phyloP scores from a whole-genome alignment of 2,329 filamentous ascomycete species.

The Ceratocystis albifundus region DNA sequence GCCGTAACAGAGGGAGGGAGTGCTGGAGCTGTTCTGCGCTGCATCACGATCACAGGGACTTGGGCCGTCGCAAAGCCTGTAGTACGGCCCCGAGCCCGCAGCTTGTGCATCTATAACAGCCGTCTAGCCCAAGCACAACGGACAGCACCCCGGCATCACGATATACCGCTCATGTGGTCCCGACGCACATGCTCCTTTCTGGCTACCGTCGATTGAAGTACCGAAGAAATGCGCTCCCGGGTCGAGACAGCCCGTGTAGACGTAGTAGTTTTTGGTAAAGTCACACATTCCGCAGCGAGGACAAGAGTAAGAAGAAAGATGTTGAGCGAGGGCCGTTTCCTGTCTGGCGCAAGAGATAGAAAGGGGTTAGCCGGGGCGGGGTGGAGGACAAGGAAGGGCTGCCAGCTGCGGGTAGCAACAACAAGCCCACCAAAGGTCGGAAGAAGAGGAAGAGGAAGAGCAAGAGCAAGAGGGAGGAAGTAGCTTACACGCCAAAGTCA shows the following conservation, averaged over 20 bases:
- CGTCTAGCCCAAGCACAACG: conserved; percentile 34
- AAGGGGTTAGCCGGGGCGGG: not conserved
- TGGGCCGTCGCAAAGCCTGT: too few species aligned
- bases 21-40: too few species aligned
- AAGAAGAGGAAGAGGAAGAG: not conserved
- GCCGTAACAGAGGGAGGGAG: too few species aligned
- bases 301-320: conserved; percentile 2
- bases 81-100: not conserved
- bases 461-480: too few species aligned
- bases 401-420: not conserved
- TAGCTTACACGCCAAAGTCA: not conserved
- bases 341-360: not conserved
- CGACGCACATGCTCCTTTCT: conserved; percentile 46
- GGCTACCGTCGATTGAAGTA: conserved; percentile 55
- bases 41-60: too few species aligned
- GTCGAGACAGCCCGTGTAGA: conserved; percentile 59
- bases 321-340: not conserved
- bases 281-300: conserved; percentile 41
- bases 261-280: conserved; percentile 66
- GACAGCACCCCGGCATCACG: conserved; percentile 52
- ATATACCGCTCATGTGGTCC: conserved; percentile 66
- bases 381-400: not conserved
- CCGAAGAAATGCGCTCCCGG: conserved; percentile 60
- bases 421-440: not conserved
- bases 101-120: too few species aligned